Evolutionary conservation across 2,329 filamentous ascomycete species (phyloP).

Genomic region (Penicillium sp.): DNA sequence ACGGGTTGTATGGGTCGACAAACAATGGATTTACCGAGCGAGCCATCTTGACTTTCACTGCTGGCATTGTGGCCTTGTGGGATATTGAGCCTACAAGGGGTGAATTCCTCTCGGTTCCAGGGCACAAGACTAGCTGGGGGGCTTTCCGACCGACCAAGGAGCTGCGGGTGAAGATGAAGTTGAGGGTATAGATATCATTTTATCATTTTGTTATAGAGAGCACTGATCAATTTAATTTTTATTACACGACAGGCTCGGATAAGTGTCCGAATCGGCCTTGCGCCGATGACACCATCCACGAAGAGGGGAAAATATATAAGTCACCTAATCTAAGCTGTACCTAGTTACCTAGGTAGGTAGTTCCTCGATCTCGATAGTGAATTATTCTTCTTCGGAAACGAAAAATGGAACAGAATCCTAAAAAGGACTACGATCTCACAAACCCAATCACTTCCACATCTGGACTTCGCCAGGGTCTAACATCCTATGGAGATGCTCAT

Average conservation of each 20-base stretch:
- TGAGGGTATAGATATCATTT: constrained; percentile 24
- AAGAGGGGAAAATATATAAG: constrained; percentile 15
- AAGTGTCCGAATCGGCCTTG: constrained; percentile 20
- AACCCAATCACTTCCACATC: constrained; percentile 43
- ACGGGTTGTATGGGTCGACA: constrained; percentile 44
- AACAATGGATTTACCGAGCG: constrained; percentile 45
- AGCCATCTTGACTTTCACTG: constrained; percentile 44
- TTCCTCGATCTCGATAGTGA: not conserved
- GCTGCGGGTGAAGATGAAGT: constrained; percentile 47
- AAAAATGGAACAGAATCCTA: constrained; percentile 4
- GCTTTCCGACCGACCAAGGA: constrained; percentile 46
- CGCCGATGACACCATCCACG: constrained; percentile 21
- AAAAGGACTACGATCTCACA: constrained; percentile 52
- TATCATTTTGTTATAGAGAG: not conserved
- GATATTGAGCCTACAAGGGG: constrained; percentile 44
- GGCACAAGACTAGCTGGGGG: constrained; percentile 41
- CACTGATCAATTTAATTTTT: not conserved
- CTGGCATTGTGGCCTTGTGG: constrained; percentile 49
- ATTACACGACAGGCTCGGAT: constrained; percentile 8
- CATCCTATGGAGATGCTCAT: constrained; percentile 63
- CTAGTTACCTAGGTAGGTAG: too few relatives aligned
- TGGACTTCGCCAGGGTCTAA: constrained; percentile 56
- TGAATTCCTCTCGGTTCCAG: constrained; percentile 45
- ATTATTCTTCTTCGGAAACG: too few relatives aligned
- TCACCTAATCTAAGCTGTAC: not conserved